A percentile compares a stretch with the other conserved stretches of the same genome.
phyloP scores from a whole-genome alignment of 2,329 filamentous ascomycete species.

The Diplocarpon mali region DNA sequence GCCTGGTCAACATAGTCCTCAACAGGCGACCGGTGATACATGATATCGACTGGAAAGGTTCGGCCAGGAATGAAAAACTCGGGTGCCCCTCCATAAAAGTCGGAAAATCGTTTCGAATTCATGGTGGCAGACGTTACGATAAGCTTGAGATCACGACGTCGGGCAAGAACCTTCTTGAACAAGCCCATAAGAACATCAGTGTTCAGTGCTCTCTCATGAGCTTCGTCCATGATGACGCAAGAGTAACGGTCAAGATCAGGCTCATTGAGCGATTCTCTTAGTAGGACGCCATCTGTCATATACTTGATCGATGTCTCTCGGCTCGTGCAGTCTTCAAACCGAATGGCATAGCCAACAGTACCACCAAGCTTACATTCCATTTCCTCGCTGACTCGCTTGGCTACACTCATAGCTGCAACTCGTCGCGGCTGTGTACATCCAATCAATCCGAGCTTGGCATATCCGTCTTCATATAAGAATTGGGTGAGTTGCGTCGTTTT shows the following conservation, averaged over 20 bases:
- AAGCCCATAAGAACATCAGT: constrained; percentile 96
- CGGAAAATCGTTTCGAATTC: constrained; percentile 92
- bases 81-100: constrained; percentile 91
- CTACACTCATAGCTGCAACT: constrained; percentile 97
- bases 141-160: constrained; percentile 82
- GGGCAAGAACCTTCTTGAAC: constrained; percentile 90
- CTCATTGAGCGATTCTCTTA: constrained; percentile 88
- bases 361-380: constrained; percentile 90
- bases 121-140: constrained; percentile 98
- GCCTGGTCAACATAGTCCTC: constrained; percentile 97
- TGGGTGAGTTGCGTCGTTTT: constrained; percentile 98
- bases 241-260: constrained; percentile 91
- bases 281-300: constrained; percentile 93
- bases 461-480: constrained; percentile 92
- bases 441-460: constrained; percentile 78
- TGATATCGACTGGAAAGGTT: constrained; percentile 93
- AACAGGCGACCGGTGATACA: constrained; percentile 88
- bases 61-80: constrained; percentile 94
- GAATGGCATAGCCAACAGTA: constrained; percentile 89
- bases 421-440: constrained; percentile 92
- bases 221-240: constrained; percentile 99
- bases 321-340: constrained; percentile 96
- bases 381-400: constrained; percentile 94
- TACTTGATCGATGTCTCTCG: constrained; percentile 96
- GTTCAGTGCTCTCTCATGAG: constrained; percentile 90